Percentiles rank a stretch among this genome's conserved stretches.
Evolutionary conservation across 371 early-diverging fungal species (phyloP).

Genomic region (Lichtheimia ornata): DNA sequence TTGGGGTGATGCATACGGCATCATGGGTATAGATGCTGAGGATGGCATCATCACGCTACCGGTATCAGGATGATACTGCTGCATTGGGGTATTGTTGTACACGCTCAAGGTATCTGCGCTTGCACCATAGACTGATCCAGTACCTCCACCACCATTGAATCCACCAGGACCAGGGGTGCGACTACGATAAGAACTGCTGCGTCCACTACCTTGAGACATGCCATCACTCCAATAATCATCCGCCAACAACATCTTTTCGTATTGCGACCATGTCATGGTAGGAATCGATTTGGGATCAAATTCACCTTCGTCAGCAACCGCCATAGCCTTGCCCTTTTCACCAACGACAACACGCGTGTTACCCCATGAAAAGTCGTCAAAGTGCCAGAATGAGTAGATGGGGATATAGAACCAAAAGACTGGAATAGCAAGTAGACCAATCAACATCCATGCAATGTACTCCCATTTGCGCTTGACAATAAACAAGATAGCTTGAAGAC

Average conservation of each 20-base stretch:
- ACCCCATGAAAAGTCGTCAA: slow-evolving; percentile 98
- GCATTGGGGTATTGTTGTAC: slow-evolving; percentile 22
- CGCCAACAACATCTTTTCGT: slow-evolving; percentile 74
- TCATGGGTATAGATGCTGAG: slow-evolving; percentile 37
- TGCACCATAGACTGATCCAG: no score
- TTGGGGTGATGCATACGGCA: slow-evolving; percentile 25
- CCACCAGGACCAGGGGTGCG: slow-evolving; percentile 4
- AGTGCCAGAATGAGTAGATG: slow-evolving; percentile 93
- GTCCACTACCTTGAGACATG: slow-evolving; percentile 38
- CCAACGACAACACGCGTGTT: slow-evolving; percentile 90
- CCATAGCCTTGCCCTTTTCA: slow-evolving; percentile 72
- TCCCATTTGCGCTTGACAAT: slow-evolving; percentile 85
- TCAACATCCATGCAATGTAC: slow-evolving; percentile 95
- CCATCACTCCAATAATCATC: slow-evolving; percentile 45
- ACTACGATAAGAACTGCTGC: slow-evolving; percentile 18
- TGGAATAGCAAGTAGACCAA: slow-evolving; percentile 84
- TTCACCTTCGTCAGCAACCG: slow-evolving; percentile 50
- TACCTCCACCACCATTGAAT: slow-evolving; percentile 5
- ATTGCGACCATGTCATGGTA: slow-evolving; percentile 87
- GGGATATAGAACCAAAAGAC: slow-evolving; percentile 83
- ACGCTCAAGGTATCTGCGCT: slow-evolving; percentile 22
- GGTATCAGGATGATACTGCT: slow-evolving; percentile 12
- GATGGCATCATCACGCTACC: slow-evolving; percentile 20
- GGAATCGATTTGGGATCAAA: slow-evolving; percentile 60
- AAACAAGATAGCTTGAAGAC: slow-evolving; percentile 84